Base-by-base conservation (phyloP, 805 yeast genomes). In the Wickerhamiella qilinensis region DNA sequence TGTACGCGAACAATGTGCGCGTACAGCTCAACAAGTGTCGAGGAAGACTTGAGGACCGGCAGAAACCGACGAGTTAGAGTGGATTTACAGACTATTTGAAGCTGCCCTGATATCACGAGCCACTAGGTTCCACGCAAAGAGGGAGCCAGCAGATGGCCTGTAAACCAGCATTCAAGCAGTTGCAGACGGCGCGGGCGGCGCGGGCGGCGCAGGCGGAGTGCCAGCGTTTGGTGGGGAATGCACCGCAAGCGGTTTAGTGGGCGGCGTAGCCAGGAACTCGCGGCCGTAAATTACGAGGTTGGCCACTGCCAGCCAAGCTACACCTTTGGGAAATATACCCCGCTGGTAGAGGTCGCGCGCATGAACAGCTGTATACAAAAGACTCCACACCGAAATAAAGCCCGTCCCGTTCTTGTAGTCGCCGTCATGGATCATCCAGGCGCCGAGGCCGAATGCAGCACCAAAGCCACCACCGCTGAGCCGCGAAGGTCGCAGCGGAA, bases 391-490 rank as follows among this genome's bases (percentile, higher is more conserved):
- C 3, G 52, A 40, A 2, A 43, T 42, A 39, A 48, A 51, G 4
- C 55, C 55, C 6, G 55, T 43, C 15, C 53, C 55, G 33, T 51
- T 49, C 29, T 47, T 45, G 33, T 44, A 44, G 43, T 51, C 55
- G 30, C 52, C 52, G 41, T 51, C 55, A 33, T 39, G 25, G 43
- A 51, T 49, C 52, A 51, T 51, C 35, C 24, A 46, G 11, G 55
- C 39, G 17, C 55, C 55, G 17, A 47, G 38, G n/a, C 46, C 51
- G 17, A 40, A 49, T 14, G 51, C 51, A 1, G 46, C 48, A 4
- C 55, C 55, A 33, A 51, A 51, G 3, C 46, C 49, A 5, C 46
- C 51, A 21, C 39, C 39, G 11, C 48, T 41, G 36, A 44, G 18
- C 34, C 38, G 43, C 16, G 44, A 35, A 5, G 52, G 54, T 17